Evolutionary conservation across 2,329 filamentous ascomycete genomes (phyloP).

Genomic region (Colletotrichum shisoi): DNA sequence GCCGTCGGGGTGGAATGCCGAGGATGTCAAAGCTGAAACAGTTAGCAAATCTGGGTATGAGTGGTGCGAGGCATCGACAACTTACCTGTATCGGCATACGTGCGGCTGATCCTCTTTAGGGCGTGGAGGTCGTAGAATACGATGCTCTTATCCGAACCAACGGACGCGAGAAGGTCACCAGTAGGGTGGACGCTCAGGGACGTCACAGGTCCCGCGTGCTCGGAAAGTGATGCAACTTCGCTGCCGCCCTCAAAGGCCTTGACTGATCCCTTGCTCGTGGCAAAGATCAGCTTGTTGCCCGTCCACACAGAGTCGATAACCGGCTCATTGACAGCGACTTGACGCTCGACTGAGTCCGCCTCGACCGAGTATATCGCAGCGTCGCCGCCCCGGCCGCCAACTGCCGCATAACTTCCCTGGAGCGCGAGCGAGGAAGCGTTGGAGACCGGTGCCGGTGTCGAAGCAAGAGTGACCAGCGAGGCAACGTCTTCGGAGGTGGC

Average conservation of each 20-base stretch:
- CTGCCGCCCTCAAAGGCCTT: conserved; percentile 79
- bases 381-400: conserved; percentile 77
- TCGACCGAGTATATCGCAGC: conserved; percentile 79
- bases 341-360: conserved; percentile 71
- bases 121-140: conserved; percentile 82
- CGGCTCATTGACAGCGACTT: conserved; percentile 71
- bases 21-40: conserved; percentile 71
- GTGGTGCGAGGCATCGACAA: neutral
- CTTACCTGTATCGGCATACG: conserved; percentile 72
- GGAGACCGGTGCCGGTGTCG: conserved; percentile 58
- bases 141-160: conserved; percentile 91
- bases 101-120: conserved; percentile 75
- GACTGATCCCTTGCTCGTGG: conserved; percentile 77
- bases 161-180: conserved; percentile 82
- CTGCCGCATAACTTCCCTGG: conserved; percentile 70
- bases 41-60: conserved; percentile 44
- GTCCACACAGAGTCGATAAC: conserved; percentile 73
- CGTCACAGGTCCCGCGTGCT: conserved; percentile 83
- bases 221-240: conserved; percentile 74
- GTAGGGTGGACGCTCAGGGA: conserved; percentile 83
- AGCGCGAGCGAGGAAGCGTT: conserved; percentile 60
- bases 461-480: conserved; percentile 55
- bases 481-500: conserved; percentile 75
- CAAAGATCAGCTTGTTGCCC: conserved; percentile 73
- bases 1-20: conserved; percentile 95